Evolutionary conservation across 2,329 filamentous ascomycete genomes (phyloP), one percentile per base, ranked within the genome.

Genomic region (Aspergillus sp.): DNA sequence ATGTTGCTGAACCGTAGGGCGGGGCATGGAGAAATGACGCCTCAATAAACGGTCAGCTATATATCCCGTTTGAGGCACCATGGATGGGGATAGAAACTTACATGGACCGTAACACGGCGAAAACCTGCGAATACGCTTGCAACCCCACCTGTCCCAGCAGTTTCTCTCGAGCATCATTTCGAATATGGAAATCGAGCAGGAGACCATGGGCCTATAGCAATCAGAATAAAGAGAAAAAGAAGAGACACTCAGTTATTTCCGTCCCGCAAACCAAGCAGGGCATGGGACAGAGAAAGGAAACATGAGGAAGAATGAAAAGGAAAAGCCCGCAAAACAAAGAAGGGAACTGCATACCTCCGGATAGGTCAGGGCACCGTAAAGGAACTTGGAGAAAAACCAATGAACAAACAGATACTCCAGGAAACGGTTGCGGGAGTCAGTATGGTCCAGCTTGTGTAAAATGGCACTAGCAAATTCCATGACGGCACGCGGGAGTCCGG

Each of bases 141-240:
- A 86, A 81, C 46, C 86, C 88, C 47, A 96, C 84, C 62, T 91
- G 85, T 51, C 78, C 76, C 48, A 82, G 70, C 42, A 83, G 76
- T 53, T 76, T 90, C 59, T 94, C 86, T 39, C 93, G 81, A 38
- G 88, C 89, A 67, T 91, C 88, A 56, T 94, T 88, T 43, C 86
- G 90, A 58, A 97, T 88, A 69, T 95, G 88, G 65, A 94, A 91
- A 58, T 94, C 88, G 47, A 88, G 79, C 73, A 97, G 83, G 52
- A 82, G 72, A 42, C 76, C 77, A 49, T 79, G 73, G 12, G 73
- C 74, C 79, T 82, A 56, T 42, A 12, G 5, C 29, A 19, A 52
- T 19, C 32, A 49, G n/a, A 44, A 40, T 12, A n/a, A 19, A 39
- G 8, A 28, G 12, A 3, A 28, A 9, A 10, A 28, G 6, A 39